Percentiles rank a stretch among this genome's conserved stretches.
These are phyloP conservation scores for Strobilomyces confusus DNA, from an alignment of 768 basidiomycete species.

Conservation along the genomic window DNA sequence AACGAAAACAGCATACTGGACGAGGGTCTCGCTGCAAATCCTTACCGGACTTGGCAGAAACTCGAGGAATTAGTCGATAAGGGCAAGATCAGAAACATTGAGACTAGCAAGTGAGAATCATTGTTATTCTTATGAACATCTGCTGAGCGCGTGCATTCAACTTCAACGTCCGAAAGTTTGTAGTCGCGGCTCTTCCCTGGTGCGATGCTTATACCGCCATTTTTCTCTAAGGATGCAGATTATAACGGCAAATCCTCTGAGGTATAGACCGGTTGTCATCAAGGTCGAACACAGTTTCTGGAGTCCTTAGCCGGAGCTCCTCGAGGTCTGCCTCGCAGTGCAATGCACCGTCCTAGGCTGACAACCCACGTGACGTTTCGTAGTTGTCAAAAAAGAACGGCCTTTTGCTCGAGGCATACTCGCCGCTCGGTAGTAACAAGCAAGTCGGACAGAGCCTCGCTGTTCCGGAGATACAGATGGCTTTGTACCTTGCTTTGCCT, in stretches of 20 bases:
- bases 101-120: conserved; percentile 68
- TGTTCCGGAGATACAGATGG: conserved; percentile 46
- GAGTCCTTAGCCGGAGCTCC: conserved; percentile 73
- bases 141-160: conserved; percentile 20
- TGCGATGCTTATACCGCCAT: not conserved
- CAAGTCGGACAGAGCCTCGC: conserved; percentile 55
- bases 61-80: conserved; percentile 74
- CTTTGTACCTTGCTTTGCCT: not conserved
- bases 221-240: conserved; percentile 45
- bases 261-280: conserved; percentile 63
- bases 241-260: conserved; percentile 56
- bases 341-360: too few relatives aligned
- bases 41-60: conserved; percentile 77
- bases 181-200: not conserved
- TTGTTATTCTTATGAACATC: not conserved
- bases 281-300: conserved; percentile 79
- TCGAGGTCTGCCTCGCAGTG: conserved; percentile 42
- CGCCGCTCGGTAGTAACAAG: conserved; percentile 62
- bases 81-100: conserved; percentile 76
- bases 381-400: conserved; percentile 67
- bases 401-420: conserved; percentile 71
- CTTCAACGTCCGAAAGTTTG: conserved; percentile 56
- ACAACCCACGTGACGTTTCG: not conserved
- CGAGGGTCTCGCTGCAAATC: conserved; percentile 56
- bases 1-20: conserved; percentile 47